A percentile compares a stretch with the other conserved stretches of the same genome.
Conservation (phyloP, 768 basidiomycete species). For the Tricholoma bakamatsutake region DNA sequence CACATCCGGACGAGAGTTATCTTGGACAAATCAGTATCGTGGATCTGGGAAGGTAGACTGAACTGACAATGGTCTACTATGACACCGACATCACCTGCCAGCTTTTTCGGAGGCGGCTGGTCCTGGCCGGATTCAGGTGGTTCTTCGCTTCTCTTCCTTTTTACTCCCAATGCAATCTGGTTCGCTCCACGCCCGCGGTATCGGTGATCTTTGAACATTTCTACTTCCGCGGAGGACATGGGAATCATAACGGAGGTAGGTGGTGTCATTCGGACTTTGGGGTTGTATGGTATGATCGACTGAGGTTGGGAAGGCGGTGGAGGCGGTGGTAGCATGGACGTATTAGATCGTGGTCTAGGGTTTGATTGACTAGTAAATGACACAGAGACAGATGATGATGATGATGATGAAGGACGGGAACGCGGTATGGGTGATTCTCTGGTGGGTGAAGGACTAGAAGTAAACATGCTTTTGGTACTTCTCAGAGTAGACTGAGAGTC, state of each 20-base stretch:
- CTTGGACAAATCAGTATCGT: constrained; percentile 33
- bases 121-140: constrained; percentile 30
- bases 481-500: constrained; percentile 12
- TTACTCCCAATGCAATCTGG: constrained; percentile 31
- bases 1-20: constrained; percentile 91
- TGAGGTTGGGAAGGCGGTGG: constrained; percentile 20
- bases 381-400: constrained; percentile 26
- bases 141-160: constrained; percentile 24
- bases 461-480: constrained; percentile 14
- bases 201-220: constrained; percentile 49
- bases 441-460: constrained; percentile 20
- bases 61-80: constrained; percentile 78
- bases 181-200: constrained; percentile 52
- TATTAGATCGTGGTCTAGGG: constrained; percentile 19
- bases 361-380: constrained; percentile 11
- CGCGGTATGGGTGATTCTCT: constrained; percentile 23
- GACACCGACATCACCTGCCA: constrained; percentile 62
- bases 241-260: constrained; percentile 59
- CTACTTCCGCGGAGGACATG: constrained; percentile 56
- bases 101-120: constrained; percentile 41
- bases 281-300: constrained; percentile 55
- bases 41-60: constrained; percentile 6
- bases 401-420: constrained; percentile 30
- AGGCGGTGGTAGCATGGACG: constrained; percentile 27
- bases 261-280: constrained; percentile 54